These are phyloP conservation scores for Colletotrichum melonis DNA, from an alignment of 2,329 filamentous ascomycete genomes.

Conservation along the genomic window DNA sequence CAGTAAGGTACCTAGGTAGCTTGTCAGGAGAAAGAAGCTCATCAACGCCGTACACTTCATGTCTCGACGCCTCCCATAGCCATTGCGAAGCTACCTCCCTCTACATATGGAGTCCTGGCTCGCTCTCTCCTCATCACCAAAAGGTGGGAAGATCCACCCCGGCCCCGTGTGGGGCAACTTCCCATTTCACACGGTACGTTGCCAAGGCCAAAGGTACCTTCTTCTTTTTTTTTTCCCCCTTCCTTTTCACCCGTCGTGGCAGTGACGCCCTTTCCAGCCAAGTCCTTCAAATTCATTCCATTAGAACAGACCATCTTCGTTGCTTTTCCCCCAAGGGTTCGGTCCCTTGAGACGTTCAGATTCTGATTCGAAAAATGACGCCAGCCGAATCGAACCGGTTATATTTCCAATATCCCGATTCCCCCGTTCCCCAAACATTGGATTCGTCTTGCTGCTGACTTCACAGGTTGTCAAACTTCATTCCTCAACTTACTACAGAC, in stretches of 20 bases:
- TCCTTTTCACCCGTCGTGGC: not conserved
- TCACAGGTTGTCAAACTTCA: not conserved
- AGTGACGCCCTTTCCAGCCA: not conserved
- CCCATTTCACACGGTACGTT: not conserved
- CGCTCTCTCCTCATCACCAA: not conserved
- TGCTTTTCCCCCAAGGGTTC: not conserved
- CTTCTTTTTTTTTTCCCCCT: not conserved
- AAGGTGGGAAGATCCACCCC: not conserved
- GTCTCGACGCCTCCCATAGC: not conserved
- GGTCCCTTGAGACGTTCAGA: not conserved
- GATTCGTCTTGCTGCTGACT: not conserved
- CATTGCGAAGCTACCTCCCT: not conserved
- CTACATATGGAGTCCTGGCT: conserved; percentile 1
- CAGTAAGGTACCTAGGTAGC: conserved; percentile 7
- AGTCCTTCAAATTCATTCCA: not conserved
- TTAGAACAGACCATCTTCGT: not conserved
- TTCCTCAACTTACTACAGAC: not conserved
- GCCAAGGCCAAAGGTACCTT: conserved; percentile 1
- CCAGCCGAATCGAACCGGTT: no score
- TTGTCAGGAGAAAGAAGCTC: conserved; percentile 29
- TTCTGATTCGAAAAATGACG: not conserved
- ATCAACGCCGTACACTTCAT: conserved; percentile 4
- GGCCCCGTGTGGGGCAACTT: not conserved
- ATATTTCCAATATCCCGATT: no score
- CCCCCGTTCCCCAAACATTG: not conserved